These are phyloP conservation scores for Carex pumila DNA, from an alignment of 176 grass and related monocot species.

Conservation along the genomic window DNA sequence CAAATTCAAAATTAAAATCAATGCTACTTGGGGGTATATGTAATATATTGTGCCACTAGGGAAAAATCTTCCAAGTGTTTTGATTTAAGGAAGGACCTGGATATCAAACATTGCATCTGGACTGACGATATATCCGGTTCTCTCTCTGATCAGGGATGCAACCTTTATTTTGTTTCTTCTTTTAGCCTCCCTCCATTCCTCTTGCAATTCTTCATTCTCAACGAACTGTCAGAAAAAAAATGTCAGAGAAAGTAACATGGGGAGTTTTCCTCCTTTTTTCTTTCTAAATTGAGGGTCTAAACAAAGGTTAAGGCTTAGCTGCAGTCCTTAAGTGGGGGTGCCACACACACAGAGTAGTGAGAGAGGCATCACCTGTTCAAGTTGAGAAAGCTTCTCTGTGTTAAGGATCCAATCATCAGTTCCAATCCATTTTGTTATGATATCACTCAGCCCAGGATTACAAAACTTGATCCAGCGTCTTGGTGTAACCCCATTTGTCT, in stretches of 20 bases:
- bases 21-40: not conserved
- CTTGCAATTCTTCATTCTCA: slow-evolving; percentile 72
- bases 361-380: slow-evolving; percentile 56
- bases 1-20: not conserved
- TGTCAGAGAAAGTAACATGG: not conserved
- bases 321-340: not conserved
- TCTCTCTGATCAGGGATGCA: slow-evolving; percentile 76
- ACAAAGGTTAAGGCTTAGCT: not conserved
- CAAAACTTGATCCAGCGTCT: slow-evolving; percentile 97
- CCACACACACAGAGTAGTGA: not conserved
- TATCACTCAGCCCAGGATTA: slow-evolving; percentile 79
- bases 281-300: not conserved
- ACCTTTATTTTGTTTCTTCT: slow-evolving; percentile 75
- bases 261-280: not conserved
- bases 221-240: slow-evolving; percentile 56
- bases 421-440: slow-evolving; percentile 90
- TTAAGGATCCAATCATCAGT: slow-evolving; percentile 94
- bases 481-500: slow-evolving; percentile 98
- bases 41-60: not conserved
- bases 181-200: slow-evolving; percentile 78
- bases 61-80: not conserved
- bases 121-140: slow-evolving; percentile 92
- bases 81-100: slow-evolving; percentile 57
- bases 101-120: slow-evolving; percentile 98
- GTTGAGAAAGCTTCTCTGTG: slow-evolving; percentile 63